A percentile compares a stretch with the other conserved stretches of the same genome.
Evolutionary conservation across 805 yeast genomes (phyloP).

Genomic region (Saccharomycopsis vini): DNA sequence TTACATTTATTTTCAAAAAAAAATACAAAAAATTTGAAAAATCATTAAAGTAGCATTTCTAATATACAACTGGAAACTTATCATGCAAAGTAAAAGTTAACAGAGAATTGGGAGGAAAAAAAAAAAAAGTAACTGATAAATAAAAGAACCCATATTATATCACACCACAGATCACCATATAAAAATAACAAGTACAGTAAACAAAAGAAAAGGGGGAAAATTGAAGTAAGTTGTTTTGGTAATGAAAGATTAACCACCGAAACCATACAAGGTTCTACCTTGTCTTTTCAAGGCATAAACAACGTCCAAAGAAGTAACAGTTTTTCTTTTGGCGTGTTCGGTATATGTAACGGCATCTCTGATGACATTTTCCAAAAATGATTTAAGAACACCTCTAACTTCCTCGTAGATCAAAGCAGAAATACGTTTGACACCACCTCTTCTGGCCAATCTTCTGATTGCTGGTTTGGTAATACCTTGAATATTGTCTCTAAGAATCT

Average conservation of each 20-base stretch:
- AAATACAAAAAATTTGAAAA: neutral
- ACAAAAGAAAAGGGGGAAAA: neutral
- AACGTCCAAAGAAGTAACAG: conserved; percentile 97
- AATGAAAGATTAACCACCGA: conserved; percentile 99
- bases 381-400: conserved; percentile 93
- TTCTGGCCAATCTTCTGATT: conserved; percentile 99
- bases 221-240: no score
- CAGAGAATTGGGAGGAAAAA: neutral
- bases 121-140: no score
- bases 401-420: conserved; percentile 98
- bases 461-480: conserved; percentile 99
- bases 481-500: conserved; percentile 97
- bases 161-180: no score
- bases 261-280: conserved; percentile 99
- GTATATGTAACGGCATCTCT: conserved; percentile 99
- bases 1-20: no score
- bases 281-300: conserved; percentile 99
- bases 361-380: conserved; percentile 93
- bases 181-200: neutral
- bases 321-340: conserved; percentile 99
- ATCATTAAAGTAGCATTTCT: neutral
- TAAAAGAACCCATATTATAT: no score
- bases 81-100: neutral
- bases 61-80: neutral
- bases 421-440: conserved; percentile 99